Evolutionary conservation across 768 basidiomycete species (phyloP).

Genomic region (Suillus paluster): DNA sequence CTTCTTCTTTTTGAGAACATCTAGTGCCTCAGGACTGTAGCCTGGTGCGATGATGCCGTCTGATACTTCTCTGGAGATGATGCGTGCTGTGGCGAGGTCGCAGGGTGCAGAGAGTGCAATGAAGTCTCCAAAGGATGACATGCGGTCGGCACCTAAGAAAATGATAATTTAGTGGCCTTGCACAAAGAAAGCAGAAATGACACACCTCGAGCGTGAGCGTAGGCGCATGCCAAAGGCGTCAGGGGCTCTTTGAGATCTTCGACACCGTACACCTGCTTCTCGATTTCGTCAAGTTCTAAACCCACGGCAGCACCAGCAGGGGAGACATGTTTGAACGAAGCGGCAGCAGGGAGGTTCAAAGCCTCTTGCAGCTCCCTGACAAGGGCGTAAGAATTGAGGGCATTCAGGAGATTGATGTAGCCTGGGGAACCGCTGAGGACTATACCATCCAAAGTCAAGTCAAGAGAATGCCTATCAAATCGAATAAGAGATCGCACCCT

Average conservation of each 20-base stretch:
- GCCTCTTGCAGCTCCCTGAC: slow-evolving; percentile 93
- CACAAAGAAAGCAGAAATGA: slow-evolving; percentile 6
- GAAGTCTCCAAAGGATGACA: slow-evolving; percentile 99
- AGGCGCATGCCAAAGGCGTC: slow-evolving; percentile 88
- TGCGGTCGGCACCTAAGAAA: slow-evolving; percentile 85
- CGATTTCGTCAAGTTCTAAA: slow-evolving; percentile 75
- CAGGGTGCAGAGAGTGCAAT: slow-evolving; percentile 93
- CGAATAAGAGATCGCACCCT: slow-evolving; percentile 52
- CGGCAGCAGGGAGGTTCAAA: slow-evolving; percentile 89
- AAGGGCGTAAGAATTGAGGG: slow-evolving; percentile 94
- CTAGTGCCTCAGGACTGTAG: slow-evolving; percentile 85
- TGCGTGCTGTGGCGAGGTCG: slow-evolving; percentile 92
- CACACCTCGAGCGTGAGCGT: slow-evolving; percentile 91
- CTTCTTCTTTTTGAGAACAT: slow-evolving; percentile 94
- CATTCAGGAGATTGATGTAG: slow-evolving; percentile 98
- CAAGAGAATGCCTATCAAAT: not conserved
- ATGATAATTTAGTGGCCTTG: not conserved
- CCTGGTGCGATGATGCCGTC: slow-evolving; percentile 98
- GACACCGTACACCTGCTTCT: slow-evolving; percentile 95
- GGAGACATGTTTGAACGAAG: slow-evolving; percentile 99
- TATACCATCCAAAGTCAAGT: slow-evolving; percentile 38
- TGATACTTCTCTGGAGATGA: slow-evolving; percentile 98
- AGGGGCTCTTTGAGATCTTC: slow-evolving; percentile 92
- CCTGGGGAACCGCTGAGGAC: slow-evolving; percentile 94
- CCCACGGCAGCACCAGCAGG: slow-evolving; percentile 97